Evolutionary conservation across 495 filamentous ascomycete species (phyloP).

Genomic region (Neurospora intermedia): DNA sequence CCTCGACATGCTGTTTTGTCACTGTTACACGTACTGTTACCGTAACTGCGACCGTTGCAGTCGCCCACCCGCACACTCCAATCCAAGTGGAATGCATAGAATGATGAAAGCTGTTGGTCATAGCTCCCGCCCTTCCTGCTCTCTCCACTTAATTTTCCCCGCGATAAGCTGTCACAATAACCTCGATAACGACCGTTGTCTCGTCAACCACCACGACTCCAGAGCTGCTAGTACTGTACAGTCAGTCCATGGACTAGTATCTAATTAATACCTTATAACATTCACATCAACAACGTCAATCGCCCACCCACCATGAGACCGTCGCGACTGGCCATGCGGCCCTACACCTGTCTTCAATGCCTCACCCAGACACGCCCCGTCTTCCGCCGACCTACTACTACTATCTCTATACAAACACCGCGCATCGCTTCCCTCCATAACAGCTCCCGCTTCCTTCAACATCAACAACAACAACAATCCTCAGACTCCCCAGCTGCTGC

Average conservation of each 20-base stretch:
- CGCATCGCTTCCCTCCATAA: conserved; percentile 2
- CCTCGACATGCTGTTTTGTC: background rate
- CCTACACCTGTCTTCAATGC: conserved; percentile 23
- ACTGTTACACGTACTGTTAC: background rate
- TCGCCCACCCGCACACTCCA: background rate
- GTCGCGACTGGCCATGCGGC: conserved; percentile 5
- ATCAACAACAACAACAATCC: conserved; percentile 3
- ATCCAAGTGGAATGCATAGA: too few species aligned
- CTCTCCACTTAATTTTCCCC: background rate
- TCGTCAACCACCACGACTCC: background rate
- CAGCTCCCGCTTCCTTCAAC: conserved; percentile 2
- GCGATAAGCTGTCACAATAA: background rate
- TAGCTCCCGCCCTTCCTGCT: background rate
- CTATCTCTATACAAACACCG: background rate
- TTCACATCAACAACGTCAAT: background rate
- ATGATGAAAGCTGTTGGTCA: background rate
- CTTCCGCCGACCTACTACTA: background rate
- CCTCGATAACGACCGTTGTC: background rate
- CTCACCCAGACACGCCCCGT: conserved; percentile 7
- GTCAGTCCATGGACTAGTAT: background rate
- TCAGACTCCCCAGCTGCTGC: background rate
- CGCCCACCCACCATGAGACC: conserved; percentile 12
- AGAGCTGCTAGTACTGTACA: background rate
- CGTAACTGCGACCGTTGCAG: background rate
- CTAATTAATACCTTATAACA: background rate